A percentile compares a stretch with the other conserved stretches of the same genome.
Conservation (phyloP, 1,284 basidiomycete species). For the Abortiporus biennis region DNA sequence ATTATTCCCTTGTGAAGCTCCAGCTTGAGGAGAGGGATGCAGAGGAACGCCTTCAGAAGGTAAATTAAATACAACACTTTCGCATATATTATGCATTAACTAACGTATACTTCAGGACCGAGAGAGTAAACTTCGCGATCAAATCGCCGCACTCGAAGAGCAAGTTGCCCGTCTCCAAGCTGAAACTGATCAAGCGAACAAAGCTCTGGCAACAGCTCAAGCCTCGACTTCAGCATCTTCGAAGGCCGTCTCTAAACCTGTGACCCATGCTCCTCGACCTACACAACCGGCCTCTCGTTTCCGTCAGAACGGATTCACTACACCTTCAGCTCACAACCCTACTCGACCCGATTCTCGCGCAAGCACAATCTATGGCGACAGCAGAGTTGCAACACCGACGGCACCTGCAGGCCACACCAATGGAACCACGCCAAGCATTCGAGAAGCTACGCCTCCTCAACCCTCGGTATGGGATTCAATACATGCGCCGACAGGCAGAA, state of each 20-base stretch:
- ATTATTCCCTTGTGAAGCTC: constrained; percentile 56
- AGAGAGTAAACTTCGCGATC: constrained; percentile 60
- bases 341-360: constrained; percentile 65
- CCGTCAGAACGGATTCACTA: constrained; percentile 27
- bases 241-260: neutral
- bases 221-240: neutral
- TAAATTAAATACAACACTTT: too few relatives aligned
- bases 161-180: constrained; percentile 52
- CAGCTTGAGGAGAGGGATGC: constrained; percentile 73
- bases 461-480: constrained; percentile 69
- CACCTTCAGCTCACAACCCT: constrained; percentile 29
- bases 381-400: constrained; percentile 36
- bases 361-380: constrained; percentile 48
- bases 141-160: constrained; percentile 56
- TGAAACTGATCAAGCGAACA: constrained; percentile 51
- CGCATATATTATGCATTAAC: too few relatives aligned
- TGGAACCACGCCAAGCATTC: constrained; percentile 17
- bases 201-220: constrained; percentile 20
- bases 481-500: constrained; percentile 47
- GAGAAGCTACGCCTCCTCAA: constrained; percentile 42
- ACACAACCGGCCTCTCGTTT: constrained; percentile 10
- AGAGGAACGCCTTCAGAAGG: constrained; percentile 59
- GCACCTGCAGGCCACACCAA: constrained; percentile 19
- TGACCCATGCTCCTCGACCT: constrained; percentile 11
- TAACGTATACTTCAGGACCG: constrained; percentile 49